Evolutionary conservation across 129 eudicot genomes (phyloP), one percentile per base, ranked within the genome.

Genomic region (Escallonia rubra): DNA sequence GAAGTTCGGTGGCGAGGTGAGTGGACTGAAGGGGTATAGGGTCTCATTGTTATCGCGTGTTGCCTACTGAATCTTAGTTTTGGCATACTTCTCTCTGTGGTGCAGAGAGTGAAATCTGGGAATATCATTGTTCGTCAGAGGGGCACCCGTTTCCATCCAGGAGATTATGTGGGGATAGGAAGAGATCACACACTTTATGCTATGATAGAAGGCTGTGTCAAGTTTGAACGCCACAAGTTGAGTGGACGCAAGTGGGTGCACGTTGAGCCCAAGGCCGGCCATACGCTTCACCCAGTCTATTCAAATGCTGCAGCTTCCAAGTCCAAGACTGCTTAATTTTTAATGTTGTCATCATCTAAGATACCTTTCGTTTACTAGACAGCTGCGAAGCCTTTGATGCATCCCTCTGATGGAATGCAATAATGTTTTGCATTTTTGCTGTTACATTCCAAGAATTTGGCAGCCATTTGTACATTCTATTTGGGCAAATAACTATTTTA

Each of bases 1-100:
- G 79, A 93, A 93, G 82, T 93, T 89, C 54, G 98, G 98, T 41
- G 98, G 98, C 45, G 98, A 93, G 95, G 98, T 93, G 68, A 67
- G 82, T 8, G 6, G 6, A 66, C 4, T 23, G 34, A 23, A 23
- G 34, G 34, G 34, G 34, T 23, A 23, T 1, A 23, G 34, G 34
- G 34, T 23, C 10, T 48, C 68, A 45, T 64, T 64, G 13, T 62
- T 47, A 41, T 47, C 13, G 23, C 63, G 45, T 58, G 10, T 73
- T 42, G 52, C 66, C 40, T 46, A 5, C n/a, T 7, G 66, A 64
- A 67, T 42, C 49, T 55, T 23, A 23, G 34, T 23, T 23, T 65
- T 47, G 6, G 16, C 57, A 43, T 56, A 3, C 7, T 47, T 8
- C 12, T 41, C 10, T 41, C 69, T 59, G 41, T 78, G 46, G 10